Percentiles rank a stretch among this genome's conserved stretches.
Conservation (phyloP, 2,329 filamentous ascomycete genomes). For the Venturia pyrina region DNA sequence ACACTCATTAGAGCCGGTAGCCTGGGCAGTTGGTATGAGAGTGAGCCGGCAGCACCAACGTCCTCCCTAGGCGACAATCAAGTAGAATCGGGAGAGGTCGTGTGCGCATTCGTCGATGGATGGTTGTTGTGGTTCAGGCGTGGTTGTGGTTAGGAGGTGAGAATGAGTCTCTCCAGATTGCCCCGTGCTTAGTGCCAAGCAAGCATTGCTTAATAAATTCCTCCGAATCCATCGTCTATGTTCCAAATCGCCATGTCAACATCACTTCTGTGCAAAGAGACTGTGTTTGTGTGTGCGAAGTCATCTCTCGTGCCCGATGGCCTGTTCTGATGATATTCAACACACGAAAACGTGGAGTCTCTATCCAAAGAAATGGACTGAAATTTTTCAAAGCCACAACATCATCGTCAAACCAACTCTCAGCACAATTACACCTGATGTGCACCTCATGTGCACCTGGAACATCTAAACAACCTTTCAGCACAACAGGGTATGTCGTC, state of each 20-base stretch:
- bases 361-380: background rate
- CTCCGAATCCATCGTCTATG: background rate
- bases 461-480: no score
- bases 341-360: background rate
- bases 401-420: no score
- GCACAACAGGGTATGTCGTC: no score
- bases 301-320: background rate
- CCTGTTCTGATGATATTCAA: background rate
- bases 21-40: background rate
- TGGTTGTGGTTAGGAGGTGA: background rate
- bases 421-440: no score
- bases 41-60: background rate
- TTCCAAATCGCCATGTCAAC: background rate
- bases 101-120: background rate
- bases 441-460: no score
- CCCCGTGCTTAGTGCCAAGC: background rate
- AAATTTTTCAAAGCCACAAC: no score
- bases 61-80: background rate
- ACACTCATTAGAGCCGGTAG: slow-evolving; percentile 8
- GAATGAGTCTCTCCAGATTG: background rate
- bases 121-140: background rate
- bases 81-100: background rate
- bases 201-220: background rate
- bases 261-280: background rate
- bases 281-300: background rate